A percentile compares a stretch with the other conserved stretches of the same genome.
These are phyloP conservation scores for Discostella stelligera DNA, from an alignment of 352 stramenopile genomes.

Conservation along the genomic window DNA sequence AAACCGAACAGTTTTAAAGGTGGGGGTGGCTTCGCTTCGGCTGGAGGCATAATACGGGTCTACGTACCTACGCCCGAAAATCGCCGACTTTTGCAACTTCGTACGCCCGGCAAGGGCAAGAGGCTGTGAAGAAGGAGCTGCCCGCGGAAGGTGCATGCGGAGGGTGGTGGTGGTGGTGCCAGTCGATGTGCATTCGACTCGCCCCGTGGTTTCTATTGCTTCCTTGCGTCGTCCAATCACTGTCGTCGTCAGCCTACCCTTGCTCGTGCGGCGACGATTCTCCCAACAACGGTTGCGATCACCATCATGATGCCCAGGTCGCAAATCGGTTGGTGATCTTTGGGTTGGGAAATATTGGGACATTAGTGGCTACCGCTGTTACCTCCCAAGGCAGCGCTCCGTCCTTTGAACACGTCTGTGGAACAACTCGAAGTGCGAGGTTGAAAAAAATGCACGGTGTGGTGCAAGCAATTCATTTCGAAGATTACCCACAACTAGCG, in stretches of 20 bases:
- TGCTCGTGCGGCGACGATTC: not conserved
- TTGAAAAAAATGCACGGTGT: slow-evolving; percentile 31
- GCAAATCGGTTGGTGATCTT: slow-evolving; percentile 49
- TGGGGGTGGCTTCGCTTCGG: too few relatives aligned
- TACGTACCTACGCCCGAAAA: too few relatives aligned
- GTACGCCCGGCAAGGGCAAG: too few relatives aligned
- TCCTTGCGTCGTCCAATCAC: not conserved
- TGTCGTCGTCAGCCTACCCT: slow-evolving; percentile 1
- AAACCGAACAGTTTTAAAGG: too few relatives aligned
- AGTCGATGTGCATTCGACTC: too few relatives aligned
- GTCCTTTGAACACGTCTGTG: slow-evolving; percentile 41
- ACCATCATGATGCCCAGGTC: not conserved
- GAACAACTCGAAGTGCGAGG: slow-evolving; percentile 26
- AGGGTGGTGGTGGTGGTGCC: too few relatives aligned
- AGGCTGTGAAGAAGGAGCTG: too few relatives aligned
- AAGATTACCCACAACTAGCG: slow-evolving; percentile 21
- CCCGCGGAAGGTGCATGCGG: too few relatives aligned
- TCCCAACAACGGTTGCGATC: too few relatives aligned
- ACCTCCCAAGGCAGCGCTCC: not conserved
- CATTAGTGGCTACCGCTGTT: slow-evolving; percentile 32
- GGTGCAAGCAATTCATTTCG: slow-evolving; percentile 18
- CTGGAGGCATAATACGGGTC: too few relatives aligned
- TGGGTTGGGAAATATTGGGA: slow-evolving; percentile 55
- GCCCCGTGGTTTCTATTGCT: not conserved
- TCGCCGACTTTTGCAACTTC: too few relatives aligned